Percentiles rank a stretch among this genome's conserved stretches.
Evolutionary conservation across 2,329 filamentous ascomycete genomes (phyloP).

Genomic region (Penicillium sp.): DNA sequence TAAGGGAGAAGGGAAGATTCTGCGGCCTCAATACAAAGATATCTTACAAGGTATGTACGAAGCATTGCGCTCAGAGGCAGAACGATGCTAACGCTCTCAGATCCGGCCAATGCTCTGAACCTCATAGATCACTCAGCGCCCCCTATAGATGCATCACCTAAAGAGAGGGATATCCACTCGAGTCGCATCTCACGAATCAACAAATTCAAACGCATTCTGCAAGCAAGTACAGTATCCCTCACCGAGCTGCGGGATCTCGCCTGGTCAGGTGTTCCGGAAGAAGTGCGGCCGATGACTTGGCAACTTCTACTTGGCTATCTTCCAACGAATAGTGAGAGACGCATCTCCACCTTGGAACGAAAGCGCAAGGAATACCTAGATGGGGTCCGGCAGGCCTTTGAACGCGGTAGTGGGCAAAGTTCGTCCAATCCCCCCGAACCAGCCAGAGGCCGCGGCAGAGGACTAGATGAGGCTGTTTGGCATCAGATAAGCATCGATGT

Average conservation of each 20-base stretch:
- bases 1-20: conserved; percentile 88
- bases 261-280: conserved; percentile 91
- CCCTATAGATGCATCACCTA: conserved; percentile 68
- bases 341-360: conserved; percentile 82
- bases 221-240: conserved; percentile 83
- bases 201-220: conserved; percentile 94
- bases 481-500: conserved; percentile 99
- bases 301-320: conserved; percentile 91
- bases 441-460: conserved; percentile 58
- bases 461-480: conserved; percentile 95
- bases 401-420: conserved; percentile 48
- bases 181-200: conserved; percentile 91
- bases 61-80: not conserved
- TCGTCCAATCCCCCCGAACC: conserved; percentile 43
- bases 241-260: conserved; percentile 78
- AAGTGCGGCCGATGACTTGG: conserved; percentile 99
- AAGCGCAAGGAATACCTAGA: conserved; percentile 97
- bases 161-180: conserved; percentile 80
- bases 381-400: conserved; percentile 69
- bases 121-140: conserved; percentile 83
- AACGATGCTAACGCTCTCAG: conserved; percentile 29
- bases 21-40: conserved; percentile 96
- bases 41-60: conserved; percentile 64
- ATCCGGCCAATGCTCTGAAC: conserved; percentile 89
- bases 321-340: conserved; percentile 90